phyloP scores from a whole-genome alignment of 116 monocot genomes.

The Papilionanthe hybrid region DNA sequence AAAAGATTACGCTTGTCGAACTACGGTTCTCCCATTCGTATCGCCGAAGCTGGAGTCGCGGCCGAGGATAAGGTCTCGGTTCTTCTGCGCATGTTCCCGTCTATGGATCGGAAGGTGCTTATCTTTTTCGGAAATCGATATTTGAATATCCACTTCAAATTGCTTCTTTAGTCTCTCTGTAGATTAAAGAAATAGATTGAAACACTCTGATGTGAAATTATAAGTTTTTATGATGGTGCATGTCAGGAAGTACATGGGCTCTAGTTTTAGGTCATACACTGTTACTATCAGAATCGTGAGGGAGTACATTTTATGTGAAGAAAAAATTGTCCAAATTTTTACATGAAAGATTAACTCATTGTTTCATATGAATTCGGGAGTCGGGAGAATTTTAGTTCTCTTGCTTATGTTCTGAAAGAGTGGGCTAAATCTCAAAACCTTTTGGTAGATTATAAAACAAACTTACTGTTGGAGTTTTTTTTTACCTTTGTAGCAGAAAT shows the following conservation, averaged over 20 bases:
- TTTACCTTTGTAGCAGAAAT: background rate
- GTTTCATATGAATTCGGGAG: background rate
- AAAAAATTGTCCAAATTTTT: background rate
- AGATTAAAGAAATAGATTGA: too few relatives aligned
- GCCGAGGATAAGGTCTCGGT: constrained; percentile 40
- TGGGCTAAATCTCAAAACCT: background rate
- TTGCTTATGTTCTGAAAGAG: background rate
- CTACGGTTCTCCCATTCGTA: constrained; percentile 15
- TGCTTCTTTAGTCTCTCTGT: background rate
- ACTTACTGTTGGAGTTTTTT: background rate
- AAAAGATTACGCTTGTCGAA: constrained; percentile 35
- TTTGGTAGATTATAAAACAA: background rate
- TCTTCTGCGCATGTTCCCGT: constrained; percentile 68
- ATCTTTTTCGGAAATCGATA: background rate
- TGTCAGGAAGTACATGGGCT: too few relatives aligned
- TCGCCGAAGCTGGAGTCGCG: constrained; percentile 22
- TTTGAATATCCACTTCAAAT: background rate
- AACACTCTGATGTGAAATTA: background rate
- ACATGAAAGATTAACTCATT: background rate
- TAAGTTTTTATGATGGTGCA: background rate
- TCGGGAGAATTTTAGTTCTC: background rate
- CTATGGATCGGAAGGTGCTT: constrained; percentile 56
- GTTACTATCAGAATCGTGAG: background rate
- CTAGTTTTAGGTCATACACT: too few relatives aligned
- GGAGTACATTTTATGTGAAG: background rate